Evolutionary conservation across 768 basidiomycete species (phyloP), one percentile per base, ranked within the genome.

Genomic region (Dendrothele bispora): DNA sequence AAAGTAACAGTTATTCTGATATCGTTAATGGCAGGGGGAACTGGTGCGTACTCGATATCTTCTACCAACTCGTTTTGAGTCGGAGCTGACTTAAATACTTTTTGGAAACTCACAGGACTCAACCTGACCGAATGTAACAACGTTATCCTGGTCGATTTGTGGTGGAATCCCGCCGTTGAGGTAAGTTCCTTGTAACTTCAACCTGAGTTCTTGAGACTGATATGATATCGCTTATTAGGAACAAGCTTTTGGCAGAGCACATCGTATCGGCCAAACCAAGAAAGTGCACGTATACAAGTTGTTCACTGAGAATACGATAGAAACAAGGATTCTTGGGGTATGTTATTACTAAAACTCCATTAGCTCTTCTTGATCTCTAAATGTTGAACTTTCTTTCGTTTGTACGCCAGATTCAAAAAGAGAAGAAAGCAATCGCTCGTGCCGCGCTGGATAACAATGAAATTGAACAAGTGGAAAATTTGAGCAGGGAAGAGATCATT

Each of bases 1-100:
- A 72, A 56, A 12, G 82, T 76, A 8, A 78, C 78, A 26, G 84
- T 95, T 28, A 98, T 98, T 52, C 68, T 99, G 55, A 95, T 98
- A 54, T 97, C 93, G 0, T 95, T 98, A 80, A 95, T 95, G 64
- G 92, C 94, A 17, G 94, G 94, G 5, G 89, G 89, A 58, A 92
- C 88, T 15, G 91, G 91, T 89, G 57, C 43, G 73, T 64, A 24
- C 10, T 25, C n/a, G n/a, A n/a, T n/a, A n/a, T n/a, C n/a, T n/a
- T n/a, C n/a, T n/a, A n/a, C n/a, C n/a, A n/a, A n/a, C n/a, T n/a
- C n/a, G n/a, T n/a, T n/a, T n/a, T n/a, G n/a, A n/a, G n/a, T n/a
- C n/a, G n/a, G 38, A 48, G 25, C 28, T 39, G 57, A 35, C 44
- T n/a, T n/a, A 36, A 39, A 18, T 22, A 53, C 43, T 25, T 32